Evolutionary conservation across 768 basidiomycete species (phyloP).

Genomic region (Cubamyces lactineus): DNA sequence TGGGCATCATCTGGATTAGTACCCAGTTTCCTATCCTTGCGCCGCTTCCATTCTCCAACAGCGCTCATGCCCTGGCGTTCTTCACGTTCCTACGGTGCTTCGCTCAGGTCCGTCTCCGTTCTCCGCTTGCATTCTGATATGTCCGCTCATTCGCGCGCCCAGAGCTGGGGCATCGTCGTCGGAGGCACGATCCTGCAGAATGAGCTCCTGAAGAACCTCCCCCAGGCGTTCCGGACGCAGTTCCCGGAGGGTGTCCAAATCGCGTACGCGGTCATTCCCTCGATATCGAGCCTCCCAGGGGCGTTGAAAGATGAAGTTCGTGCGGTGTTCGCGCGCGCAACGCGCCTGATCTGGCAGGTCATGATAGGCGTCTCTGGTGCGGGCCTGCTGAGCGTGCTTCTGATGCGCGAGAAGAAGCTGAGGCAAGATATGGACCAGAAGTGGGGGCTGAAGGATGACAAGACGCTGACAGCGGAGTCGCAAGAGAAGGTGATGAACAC

Average conservation of each 20-base stretch:
- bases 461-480: background rate
- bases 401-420: conserved; percentile 36
- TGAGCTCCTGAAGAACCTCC: conserved; percentile 37
- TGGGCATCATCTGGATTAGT: conserved; percentile 29
- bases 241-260: conserved; percentile 34
- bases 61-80: conserved; percentile 43
- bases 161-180: conserved; percentile 40
- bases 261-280: conserved; percentile 38
- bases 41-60: conserved; percentile 36
- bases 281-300: conserved; percentile 28
- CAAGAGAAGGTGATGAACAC: too few species aligned
- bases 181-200: conserved; percentile 43
- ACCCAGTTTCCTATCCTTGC: conserved; percentile 39
- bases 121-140: background rate
- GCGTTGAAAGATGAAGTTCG: conserved; percentile 32
- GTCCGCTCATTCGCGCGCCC: background rate
- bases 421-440: conserved; percentile 33
- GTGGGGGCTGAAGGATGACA: conserved; percentile 8
- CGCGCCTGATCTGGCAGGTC: conserved; percentile 37
- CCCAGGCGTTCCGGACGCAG: conserved; percentile 30
- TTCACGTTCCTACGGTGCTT: conserved; percentile 33
- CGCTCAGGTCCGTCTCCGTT: conserved; percentile 21
- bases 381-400: conserved; percentile 32
- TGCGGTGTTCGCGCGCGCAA: conserved; percentile 35
- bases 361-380: conserved; percentile 35